Conservation (phyloP, 257 asterid genomes). For the Fraxinus excelsior region DNA sequence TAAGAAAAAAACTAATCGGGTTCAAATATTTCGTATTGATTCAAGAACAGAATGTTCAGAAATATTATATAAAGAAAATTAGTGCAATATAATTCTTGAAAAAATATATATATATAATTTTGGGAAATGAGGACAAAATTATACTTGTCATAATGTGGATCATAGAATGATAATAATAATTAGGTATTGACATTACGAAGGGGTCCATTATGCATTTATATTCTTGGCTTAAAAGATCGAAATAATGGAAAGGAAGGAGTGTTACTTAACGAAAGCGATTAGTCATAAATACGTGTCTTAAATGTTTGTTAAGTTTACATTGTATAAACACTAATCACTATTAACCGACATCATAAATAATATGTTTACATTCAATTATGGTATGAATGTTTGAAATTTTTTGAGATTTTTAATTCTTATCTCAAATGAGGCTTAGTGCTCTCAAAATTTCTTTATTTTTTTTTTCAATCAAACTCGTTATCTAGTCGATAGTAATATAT, state of each 20-base stretch:
- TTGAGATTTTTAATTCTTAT: too few species aligned
- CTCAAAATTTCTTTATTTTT: not conserved
- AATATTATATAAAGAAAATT: too few species aligned
- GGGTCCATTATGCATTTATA: constrained; percentile 29
- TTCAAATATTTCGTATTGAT: too few species aligned
- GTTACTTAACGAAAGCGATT: not conserved
- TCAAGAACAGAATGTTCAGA: too few species aligned
- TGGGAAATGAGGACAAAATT: constrained; percentile 17
- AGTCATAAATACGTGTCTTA: not conserved
- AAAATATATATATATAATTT: too few species aligned
- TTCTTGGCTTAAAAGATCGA: constrained; percentile 13
- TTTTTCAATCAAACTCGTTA: not conserved
- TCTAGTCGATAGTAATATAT: not conserved
- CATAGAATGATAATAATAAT: constrained; percentile 33
- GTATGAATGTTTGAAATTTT: not conserved
- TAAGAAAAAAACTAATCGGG: too few species aligned
- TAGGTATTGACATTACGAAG: constrained; percentile 20
- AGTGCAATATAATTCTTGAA: too few species aligned
- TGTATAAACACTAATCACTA: not conserved
- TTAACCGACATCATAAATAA: not conserved
- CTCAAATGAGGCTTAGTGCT: not conserved
- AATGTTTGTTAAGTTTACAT: not conserved
- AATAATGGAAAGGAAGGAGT: not conserved
- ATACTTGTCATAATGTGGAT: constrained; percentile 30
- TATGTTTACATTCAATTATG: not conserved